Evolutionary conservation across 495 filamentous ascomycete species (phyloP).

Genomic region (Daldinia bambusicola): DNA sequence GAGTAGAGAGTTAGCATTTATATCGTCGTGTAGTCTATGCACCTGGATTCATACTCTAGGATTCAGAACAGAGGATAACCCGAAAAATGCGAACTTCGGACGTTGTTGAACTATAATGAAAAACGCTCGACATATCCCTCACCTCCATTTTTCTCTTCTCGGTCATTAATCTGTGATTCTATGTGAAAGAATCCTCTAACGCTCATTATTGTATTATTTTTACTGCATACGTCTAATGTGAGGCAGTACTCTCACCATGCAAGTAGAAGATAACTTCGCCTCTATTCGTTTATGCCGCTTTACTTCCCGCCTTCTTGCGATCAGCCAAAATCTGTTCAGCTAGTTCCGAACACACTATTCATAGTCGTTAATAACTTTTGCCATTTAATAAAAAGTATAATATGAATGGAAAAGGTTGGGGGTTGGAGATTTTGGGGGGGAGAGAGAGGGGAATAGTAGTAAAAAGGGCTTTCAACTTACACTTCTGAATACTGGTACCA

Average conservation of each 20-base stretch:
- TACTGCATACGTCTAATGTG: not conserved
- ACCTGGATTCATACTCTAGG: not conserved
- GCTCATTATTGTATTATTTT: not conserved
- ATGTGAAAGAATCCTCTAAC: not conserved
- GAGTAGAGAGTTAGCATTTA: not conserved
- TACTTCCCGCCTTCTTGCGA: not conserved
- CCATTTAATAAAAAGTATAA: not conserved
- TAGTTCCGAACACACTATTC: conserved; percentile 37
- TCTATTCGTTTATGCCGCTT: not conserved
- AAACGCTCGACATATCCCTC: not conserved
- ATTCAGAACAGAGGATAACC: no score
- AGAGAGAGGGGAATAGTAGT: conserved; percentile 1
- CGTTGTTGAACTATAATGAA: not conserved
- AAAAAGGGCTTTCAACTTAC: conserved; percentile 33
- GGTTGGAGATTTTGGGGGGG: not conserved
- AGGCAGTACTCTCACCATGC: not conserved
- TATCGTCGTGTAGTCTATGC: not conserved
- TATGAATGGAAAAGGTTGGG: not conserved
- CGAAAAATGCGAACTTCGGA: not conserved
- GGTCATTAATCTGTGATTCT: not conserved
- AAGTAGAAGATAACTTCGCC: not conserved
- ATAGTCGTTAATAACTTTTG: conserved; percentile 14
- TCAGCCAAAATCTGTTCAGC: conserved; percentile 36
- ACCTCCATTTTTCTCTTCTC: not conserved
- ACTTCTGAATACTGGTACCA: conserved; percentile 42